Evolutionary conservation across 345 rosid genomes (phyloP).

Genomic region (Heritiera littoralis): DNA sequence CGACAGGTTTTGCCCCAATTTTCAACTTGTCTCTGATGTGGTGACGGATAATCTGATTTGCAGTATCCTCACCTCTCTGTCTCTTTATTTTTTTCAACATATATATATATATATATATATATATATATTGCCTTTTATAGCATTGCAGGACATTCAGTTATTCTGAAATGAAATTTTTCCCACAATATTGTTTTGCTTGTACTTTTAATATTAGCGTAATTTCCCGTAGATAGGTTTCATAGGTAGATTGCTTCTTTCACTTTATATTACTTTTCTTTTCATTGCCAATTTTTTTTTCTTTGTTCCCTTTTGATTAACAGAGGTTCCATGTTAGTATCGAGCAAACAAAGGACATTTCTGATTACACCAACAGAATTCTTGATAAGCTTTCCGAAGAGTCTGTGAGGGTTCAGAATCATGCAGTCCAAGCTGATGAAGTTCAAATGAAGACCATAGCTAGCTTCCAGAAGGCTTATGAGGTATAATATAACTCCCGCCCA

Average conservation of each 20-base stretch:
- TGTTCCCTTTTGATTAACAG: conserved; percentile 40
- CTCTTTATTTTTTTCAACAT: background rate
- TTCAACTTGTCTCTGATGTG: background rate
- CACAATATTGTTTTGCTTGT: background rate
- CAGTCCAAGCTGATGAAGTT: conserved; percentile 53
- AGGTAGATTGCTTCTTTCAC: conserved; percentile 1
- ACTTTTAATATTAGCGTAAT: background rate
- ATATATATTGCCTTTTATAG: background rate
- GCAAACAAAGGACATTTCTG: conserved; percentile 64
- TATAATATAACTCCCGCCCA: background rate
- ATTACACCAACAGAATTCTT: conserved; percentile 61
- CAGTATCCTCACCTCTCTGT: background rate
- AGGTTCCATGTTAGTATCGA: conserved; percentile 66
- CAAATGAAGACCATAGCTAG: conserved; percentile 74
- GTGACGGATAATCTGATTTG: background rate
- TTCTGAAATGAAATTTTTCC: background rate
- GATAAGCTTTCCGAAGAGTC: conserved; percentile 67
- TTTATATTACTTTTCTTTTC: background rate
- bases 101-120: background rate
- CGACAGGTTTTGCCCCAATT: conserved; percentile 56
- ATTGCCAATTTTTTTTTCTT: conserved; percentile 16
- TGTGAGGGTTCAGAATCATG: conserved; percentile 57
- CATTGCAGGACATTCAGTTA: background rate
- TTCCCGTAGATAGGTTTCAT: background rate
- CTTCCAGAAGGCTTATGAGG: conserved; percentile 90